These are phyloP conservation scores for Teratosphaeria epicoccoides DNA, from an alignment of 2,329 filamentous ascomycete genomes.

Conservation along the genomic window DNA sequence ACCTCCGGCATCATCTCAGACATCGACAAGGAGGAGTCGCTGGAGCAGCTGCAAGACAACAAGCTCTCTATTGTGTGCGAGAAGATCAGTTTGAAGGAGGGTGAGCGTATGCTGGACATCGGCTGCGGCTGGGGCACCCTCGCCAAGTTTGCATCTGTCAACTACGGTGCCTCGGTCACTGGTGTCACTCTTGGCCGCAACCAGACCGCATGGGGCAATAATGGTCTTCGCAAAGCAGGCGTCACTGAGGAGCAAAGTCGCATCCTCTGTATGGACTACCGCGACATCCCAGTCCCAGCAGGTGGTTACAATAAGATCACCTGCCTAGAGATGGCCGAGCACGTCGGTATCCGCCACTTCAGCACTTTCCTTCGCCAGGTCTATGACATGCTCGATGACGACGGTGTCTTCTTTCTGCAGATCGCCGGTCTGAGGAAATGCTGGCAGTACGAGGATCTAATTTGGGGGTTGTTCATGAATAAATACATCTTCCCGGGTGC, in stretches of 20 bases:
- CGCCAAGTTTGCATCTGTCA: constrained; percentile 80
- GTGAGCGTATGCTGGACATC: constrained; percentile 81
- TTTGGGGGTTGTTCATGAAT: constrained; percentile 99
- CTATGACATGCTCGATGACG: constrained; percentile 90
- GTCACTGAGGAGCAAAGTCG: constrained; percentile 79
- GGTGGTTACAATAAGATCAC: constrained; percentile 82
- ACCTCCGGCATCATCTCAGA: constrained; percentile 91
- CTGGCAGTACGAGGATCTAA: constrained; percentile 97
- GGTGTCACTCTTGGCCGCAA: constrained; percentile 93
- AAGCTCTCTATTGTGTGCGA: constrained; percentile 92
- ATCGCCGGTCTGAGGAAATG: constrained; percentile 85
- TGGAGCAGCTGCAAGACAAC: constrained; percentile 96
- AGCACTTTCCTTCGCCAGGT: constrained; percentile 72
- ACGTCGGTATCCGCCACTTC: constrained; percentile 91
- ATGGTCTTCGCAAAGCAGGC: constrained; percentile 68
- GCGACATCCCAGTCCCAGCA: constrained; percentile 73
- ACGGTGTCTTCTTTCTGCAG: constrained; percentile 92
- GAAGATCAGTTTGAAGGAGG: constrained; percentile 76
- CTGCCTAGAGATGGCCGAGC: constrained; percentile 96
- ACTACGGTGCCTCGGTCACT: constrained; percentile 77
- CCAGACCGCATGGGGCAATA: constrained; percentile 95
- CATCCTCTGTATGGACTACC: constrained; percentile 94
- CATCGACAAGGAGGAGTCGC: constrained; percentile 72
- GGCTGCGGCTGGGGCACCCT: constrained; percentile 98
- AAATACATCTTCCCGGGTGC: constrained; percentile 98